Base-by-base conservation (phyloP, 306 rosid genomes). In the Chamaecrista fasciculata region DNA sequence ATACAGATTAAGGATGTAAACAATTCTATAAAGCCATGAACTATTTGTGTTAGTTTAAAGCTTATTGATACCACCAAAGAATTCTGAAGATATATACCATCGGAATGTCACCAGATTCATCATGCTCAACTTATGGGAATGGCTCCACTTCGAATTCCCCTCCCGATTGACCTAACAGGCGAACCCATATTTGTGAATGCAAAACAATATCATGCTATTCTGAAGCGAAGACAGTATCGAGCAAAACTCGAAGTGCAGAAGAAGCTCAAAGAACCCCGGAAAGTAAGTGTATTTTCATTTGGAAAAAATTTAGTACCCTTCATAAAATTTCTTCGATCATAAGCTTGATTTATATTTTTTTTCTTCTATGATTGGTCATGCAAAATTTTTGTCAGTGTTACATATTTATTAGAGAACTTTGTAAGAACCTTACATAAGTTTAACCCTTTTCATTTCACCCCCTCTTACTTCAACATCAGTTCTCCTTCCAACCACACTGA, bases 181-280 rank as follows among this genome's bases (percentile, higher is more conserved):
- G 85, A 78, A 80, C 89, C 96, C 53, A 87, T 89, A 60, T 92
- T 84, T 56, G 98, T 92, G 78, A 92, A 89, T 78, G 89, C 96
- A 14, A 92, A 92, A 79, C 98, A 87, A 70, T 89, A 89, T 82
- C 92, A 81, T 56, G 98, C 96, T 62, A 92, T 92, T 76, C 84
- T 92, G 76, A 80, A 95, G 71, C 90, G 96, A 69, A 86, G 98
- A 70, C 85, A 89, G 64, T 86, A 82, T 4, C 96, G 98, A 48
- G 96, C 95, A 25, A 92, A 86, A 80, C 87, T 86, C 4, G 89
- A 89, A 80, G 88, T 84, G 26, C 87, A 78, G 20, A 92, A 83
- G 71, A 86, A 82, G 78, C 85, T 83, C 65, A 48, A 82, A 39
- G 89, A 85, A 77, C 40, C 71, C 48, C 83, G 95, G 19, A 92